phyloP scores from a whole-genome alignment of 192 early-diverging fungal genomes.

The Spizellomyces sp. region DNA sequence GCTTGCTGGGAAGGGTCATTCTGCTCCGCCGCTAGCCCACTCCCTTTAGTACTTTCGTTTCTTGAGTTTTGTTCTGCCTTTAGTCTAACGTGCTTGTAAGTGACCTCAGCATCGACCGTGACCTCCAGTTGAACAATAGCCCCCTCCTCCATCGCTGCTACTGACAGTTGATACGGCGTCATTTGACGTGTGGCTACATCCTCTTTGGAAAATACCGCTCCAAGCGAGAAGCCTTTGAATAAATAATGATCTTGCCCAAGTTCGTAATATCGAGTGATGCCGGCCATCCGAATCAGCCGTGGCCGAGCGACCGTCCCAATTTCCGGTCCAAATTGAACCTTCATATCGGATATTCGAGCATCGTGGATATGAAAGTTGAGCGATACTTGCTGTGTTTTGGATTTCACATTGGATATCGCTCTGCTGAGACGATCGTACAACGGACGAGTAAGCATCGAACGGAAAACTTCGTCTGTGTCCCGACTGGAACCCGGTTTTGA shows the following conservation, averaged over 20 bases:
- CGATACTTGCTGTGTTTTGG: not conserved
- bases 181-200: not conserved
- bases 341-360: not conserved
- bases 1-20: too few species aligned
- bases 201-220: not conserved
- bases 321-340: not conserved
- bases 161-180: not conserved
- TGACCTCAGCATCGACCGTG: not conserved
- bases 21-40: too few species aligned
- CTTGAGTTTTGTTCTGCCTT: not conserved
- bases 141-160: not conserved
- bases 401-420: not conserved
- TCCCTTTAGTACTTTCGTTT: not conserved
- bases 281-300: not conserved
- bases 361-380: not conserved
- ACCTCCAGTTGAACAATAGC: not conserved
- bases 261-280: slow-evolving; percentile 1
- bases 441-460: slow-evolving; percentile 1
- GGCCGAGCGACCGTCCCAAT: not conserved
- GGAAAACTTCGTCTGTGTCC: not conserved
- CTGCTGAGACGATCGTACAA: not conserved
- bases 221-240: not conserved
- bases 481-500: not conserved
- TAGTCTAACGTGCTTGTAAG: not conserved
- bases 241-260: not conserved